These are phyloP conservation scores for Sanghuangporus weigelae DNA, from an alignment of 1,284 basidiomycete species.

Conservation along the genomic window DNA sequence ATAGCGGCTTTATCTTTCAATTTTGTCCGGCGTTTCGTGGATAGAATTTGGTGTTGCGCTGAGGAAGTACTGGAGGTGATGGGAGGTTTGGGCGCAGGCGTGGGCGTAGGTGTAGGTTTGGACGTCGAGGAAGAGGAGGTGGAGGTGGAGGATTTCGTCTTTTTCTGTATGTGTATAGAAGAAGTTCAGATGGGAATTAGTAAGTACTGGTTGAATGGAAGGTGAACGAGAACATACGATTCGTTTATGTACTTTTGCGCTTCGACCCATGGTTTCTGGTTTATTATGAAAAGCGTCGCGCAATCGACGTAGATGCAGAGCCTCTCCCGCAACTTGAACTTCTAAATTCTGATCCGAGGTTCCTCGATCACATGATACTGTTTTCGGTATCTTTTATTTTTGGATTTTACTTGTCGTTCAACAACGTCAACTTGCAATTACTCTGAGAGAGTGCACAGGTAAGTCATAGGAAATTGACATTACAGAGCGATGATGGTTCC, in stretches of 20 bases:
- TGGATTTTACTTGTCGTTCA: no score
- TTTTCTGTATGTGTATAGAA: conserved; percentile 2
- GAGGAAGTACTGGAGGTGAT: conserved; percentile 20
- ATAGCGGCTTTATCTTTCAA: conserved; percentile 38
- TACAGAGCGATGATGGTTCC: not conserved
- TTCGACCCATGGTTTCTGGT: conserved; percentile 31
- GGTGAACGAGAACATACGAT: conserved; percentile 25
- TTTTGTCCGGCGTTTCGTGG: conserved; percentile 29
- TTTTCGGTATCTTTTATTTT: no score
- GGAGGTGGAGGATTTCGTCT: not conserved
- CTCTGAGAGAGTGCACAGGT: no score
- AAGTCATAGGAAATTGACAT: no score
- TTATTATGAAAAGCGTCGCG: not conserved
- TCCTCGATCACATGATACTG: no score
- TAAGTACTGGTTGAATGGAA: not conserved
- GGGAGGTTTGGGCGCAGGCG: conserved; percentile 14
- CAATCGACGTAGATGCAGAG: no score
- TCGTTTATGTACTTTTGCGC: conserved; percentile 39
- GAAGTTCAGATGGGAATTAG: not conserved
- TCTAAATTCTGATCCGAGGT: no score
- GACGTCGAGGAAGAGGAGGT: not conserved
- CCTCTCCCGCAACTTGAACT: no score
- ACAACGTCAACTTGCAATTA: no score
- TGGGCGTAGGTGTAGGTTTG: conserved; percentile 7
- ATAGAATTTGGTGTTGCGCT: conserved; percentile 32